A percentile compares a stretch with the other conserved stretches of the same genome.
phyloP scores from a whole-genome alignment of 106 monocot species.

The Apostasia shenzhenica region DNA sequence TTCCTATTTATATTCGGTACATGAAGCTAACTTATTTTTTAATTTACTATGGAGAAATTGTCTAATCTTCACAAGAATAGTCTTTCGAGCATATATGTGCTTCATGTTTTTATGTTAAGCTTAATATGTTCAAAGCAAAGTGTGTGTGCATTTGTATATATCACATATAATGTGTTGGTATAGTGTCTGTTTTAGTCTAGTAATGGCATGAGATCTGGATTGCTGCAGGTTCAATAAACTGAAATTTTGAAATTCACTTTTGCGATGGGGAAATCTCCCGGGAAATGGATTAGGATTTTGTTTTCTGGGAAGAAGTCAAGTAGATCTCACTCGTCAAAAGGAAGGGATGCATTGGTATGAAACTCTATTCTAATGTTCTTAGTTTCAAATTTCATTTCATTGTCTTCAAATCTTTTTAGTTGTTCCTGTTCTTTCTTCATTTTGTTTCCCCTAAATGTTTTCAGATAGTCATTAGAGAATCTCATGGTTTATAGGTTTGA shows the following conservation, averaged over 20 bases:
- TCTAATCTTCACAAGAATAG: too few relatives aligned
- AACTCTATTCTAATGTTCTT: not conserved
- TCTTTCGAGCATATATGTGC: too few relatives aligned
- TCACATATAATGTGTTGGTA: not conserved
- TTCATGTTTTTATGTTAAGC: not conserved
- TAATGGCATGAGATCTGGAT: slow-evolving; percentile 1
- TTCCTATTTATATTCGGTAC: too few relatives aligned
- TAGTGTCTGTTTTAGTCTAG: not conserved
- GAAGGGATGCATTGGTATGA: slow-evolving; percentile 28
- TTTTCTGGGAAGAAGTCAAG: slow-evolving; percentile 78
- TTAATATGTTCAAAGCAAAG: not conserved
- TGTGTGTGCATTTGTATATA: not conserved
- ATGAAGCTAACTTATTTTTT: too few relatives aligned
- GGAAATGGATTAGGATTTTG: slow-evolving; percentile 79
- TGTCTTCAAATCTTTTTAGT: not conserved
- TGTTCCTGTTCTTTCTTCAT: not conserved
- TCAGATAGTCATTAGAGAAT: not conserved
- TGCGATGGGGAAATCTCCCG: slow-evolving; percentile 96
- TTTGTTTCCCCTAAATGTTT: not conserved
- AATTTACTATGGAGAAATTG: too few relatives aligned
- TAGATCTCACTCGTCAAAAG: slow-evolving; percentile 37
- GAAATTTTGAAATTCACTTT: not conserved
- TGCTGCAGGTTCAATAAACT: slow-evolving; percentile 6
- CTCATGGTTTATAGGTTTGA: too few relatives aligned
- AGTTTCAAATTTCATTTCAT: not conserved